A percentile compares a stretch with the other conserved stretches of the same genome.
Conservation (phyloP, 805 yeast genomes). For the Komagataella ulmi region DNA sequence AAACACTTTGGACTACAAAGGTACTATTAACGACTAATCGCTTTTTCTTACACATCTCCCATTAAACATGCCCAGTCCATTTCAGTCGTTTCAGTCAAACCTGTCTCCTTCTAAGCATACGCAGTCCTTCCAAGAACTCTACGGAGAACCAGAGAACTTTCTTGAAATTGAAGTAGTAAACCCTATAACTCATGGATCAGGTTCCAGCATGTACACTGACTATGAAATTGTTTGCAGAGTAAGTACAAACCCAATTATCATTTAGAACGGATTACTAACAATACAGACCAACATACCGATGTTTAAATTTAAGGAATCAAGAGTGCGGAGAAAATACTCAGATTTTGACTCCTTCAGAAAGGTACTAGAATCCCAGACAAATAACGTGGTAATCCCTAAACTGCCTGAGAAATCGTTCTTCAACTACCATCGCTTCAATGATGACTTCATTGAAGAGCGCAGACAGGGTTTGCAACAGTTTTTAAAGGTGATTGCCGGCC, state of each 20-base stretch:
- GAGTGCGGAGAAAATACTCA: conserved; percentile 76
- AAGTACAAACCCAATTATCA: conserved; percentile 6
- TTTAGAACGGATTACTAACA: background rate
- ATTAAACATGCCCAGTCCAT: conserved; percentile 13
- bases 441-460: conserved; percentile 72
- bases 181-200: conserved; percentile 63
- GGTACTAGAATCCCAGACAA: conserved; percentile 60
- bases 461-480: conserved; percentile 77
- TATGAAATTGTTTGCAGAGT: conserved; percentile 76
- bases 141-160: conserved; percentile 91
- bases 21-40: background rate
- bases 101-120: conserved; percentile 12
- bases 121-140: conserved; percentile 69
- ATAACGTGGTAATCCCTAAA: conserved; percentile 72
- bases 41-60: conserved; percentile 6
- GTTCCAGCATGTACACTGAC: conserved; percentile 71
- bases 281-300: conserved; percentile 73
- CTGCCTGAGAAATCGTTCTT: conserved; percentile 74
- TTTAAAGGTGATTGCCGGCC: conserved; percentile 71
- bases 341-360: conserved; percentile 79
- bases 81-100: conserved; percentile 14
- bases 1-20: background rate
- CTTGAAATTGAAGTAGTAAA: conserved; percentile 77
- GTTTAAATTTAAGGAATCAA: conserved; percentile 47
- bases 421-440: conserved; percentile 57